phyloP scores from a whole-genome alignment of 2,329 filamentous ascomycete species.

The Fonsecaea erecta region DNA sequence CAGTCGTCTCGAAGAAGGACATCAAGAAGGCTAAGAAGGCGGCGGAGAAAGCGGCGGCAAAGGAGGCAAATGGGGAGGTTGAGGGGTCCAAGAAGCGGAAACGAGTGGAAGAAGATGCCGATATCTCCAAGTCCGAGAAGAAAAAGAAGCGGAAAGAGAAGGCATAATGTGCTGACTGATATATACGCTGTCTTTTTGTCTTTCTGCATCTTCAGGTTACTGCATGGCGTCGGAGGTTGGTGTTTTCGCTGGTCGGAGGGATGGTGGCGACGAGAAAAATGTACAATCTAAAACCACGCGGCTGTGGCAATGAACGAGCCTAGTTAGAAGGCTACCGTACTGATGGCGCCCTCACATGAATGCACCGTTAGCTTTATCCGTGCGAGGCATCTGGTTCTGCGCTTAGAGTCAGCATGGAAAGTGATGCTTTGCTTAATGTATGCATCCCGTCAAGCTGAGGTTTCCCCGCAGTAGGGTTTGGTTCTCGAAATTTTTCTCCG shows the following conservation, averaged over 20 bases:
- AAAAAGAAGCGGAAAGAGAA: slow-evolving; percentile 54
- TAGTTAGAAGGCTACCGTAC: background rate
- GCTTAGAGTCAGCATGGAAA: background rate
- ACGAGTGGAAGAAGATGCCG: slow-evolving; percentile 61
- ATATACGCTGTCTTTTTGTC: slow-evolving; percentile 40
- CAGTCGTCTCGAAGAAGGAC: slow-evolving; percentile 75
- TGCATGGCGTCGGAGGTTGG: slow-evolving; percentile 30
- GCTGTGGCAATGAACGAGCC: slow-evolving; percentile 1
- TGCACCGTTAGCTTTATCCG: background rate
- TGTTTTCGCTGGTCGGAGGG: slow-evolving; percentile 18
- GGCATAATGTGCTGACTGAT: slow-evolving; percentile 40
- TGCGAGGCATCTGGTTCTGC: background rate
- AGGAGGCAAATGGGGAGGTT: slow-evolving; percentile 46
- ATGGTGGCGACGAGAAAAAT: slow-evolving; percentile 25
- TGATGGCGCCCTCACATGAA: background rate
- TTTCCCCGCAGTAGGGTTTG: slow-evolving; percentile 1
- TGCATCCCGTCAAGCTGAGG: slow-evolving; percentile 5
- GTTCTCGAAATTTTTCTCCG: background rate
- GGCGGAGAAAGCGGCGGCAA: slow-evolving; percentile 58
- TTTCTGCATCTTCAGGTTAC: slow-evolving; percentile 40
- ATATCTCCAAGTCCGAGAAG: slow-evolving; percentile 57
- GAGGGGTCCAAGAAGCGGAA: slow-evolving; percentile 72
- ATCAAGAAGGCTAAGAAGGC: slow-evolving; percentile 73
- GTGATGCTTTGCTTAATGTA: background rate
- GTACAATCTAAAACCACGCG: slow-evolving; percentile 23